Base-by-base conservation (phyloP, 352 stramenopile genomes). In the Phytophthora crassamura region DNA sequence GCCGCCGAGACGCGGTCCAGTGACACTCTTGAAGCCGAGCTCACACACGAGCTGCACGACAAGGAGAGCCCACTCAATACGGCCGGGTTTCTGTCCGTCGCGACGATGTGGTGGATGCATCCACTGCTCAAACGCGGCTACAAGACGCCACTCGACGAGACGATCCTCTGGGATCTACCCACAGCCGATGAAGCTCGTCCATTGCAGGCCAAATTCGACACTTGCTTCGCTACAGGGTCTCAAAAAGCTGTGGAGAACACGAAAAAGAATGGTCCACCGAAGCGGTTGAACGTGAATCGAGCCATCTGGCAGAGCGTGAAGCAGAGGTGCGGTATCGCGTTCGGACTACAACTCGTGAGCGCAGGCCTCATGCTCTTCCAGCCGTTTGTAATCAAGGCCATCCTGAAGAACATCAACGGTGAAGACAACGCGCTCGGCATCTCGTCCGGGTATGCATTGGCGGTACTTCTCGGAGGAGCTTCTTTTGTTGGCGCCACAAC, bases 321-420 rank as follows among this genome's bases (percentile, higher is more conserved):
- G 34, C 30, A 54, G 16, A 78, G 61, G 7, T 74, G 78, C 38
- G 28, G 22, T 12, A 41, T 68, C 15, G 71, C 75, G 1, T 60
- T 81, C 12, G 55, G 8, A 4, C 40, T 83, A 14, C 64, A 80
- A 15, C n/a, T 78, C 11, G 18, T 70, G 15, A 82, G 72, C 61
- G 69, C 57, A n/a, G 42, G 28, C 6, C 62, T 79, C n/a, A 78
- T 66, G 14, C 50, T 84, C 7, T 55, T 78, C 33, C 76, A 83
- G 62, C 80, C 77, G 28, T 68, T 89, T 38, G 48, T 89, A 42
- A 84, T 89, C 77, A 89, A 86, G 52, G 64, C 73, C 5, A 68
- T 89, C 25, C 59, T 89, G 2, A 46, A 84, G 40, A 72, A 67
- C 41, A 57, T 88, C 12, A 57, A 80, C 3, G 50, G 59, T 32